Conservation (phyloP, 495 filamentous ascomycete species). For the Hyphodiscus hymeniophilus region DNA sequence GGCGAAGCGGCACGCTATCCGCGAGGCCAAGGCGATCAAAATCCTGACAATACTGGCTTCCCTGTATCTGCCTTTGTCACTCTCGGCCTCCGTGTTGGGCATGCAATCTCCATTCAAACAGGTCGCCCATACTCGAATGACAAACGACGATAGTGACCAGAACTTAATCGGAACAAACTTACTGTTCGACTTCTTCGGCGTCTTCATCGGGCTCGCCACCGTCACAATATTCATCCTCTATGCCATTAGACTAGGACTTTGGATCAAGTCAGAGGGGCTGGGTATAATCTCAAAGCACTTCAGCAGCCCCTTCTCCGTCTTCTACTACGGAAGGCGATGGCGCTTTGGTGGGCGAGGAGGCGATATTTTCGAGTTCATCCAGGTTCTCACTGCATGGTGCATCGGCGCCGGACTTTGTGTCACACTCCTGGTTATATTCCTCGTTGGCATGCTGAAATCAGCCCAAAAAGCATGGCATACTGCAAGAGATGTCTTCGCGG, state of each 20-base stretch:
- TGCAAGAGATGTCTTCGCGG: neutral
- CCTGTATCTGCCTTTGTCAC: constrained; percentile 1
- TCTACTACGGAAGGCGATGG: constrained; percentile 5
- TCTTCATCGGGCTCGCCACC: constrained; percentile 3
- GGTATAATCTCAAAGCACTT: neutral
- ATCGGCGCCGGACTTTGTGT: constrained; percentile 3
- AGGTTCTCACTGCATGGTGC: neutral
- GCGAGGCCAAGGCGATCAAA: constrained; percentile 1
- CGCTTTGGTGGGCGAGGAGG: constrained; percentile 5
- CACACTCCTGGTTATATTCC: constrained; percentile 3
- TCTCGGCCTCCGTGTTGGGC: constrained; percentile 1
- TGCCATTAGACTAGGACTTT: constrained; percentile 4
- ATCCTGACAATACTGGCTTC: constrained; percentile 6
- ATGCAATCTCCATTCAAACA: constrained; percentile 1
- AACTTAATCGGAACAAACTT: constrained; percentile 3
- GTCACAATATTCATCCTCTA: constrained; percentile 3
- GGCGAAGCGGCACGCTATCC: constrained; percentile 1
- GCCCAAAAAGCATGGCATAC: constrained; percentile 4
- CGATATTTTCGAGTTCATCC: neutral
- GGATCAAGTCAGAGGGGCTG: constrained; percentile 4
- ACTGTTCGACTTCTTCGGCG: constrained; percentile 4
- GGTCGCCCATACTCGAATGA: neutral
- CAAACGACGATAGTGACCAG: neutral
- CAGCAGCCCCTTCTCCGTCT: constrained; percentile 1
- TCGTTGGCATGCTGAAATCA: constrained; percentile 2